Conservation (phyloP, 257 asterid genomes). For the Solanum stenotomum region DNA sequence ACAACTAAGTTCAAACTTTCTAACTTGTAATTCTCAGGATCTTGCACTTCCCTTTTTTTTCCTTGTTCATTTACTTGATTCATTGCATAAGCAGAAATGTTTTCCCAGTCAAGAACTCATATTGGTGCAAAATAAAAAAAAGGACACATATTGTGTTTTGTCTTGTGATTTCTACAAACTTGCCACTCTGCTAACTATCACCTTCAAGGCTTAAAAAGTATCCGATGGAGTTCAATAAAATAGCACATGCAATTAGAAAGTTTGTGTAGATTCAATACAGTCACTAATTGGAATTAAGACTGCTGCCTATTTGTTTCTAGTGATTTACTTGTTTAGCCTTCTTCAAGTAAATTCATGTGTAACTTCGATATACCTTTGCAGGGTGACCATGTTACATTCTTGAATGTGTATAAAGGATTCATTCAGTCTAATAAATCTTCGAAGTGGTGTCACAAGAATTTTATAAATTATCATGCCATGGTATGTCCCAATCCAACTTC, state of each 20-base stretch:
- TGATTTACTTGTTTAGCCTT: neutral
- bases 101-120: neutral
- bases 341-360: neutral
- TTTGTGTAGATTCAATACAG: neutral
- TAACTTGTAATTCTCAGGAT: neutral
- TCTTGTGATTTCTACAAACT: neutral
- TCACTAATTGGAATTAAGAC: neutral
- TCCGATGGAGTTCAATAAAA: neutral
- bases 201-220: neutral
- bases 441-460: constrained; percentile 94
- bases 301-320: neutral
- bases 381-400: constrained; percentile 94
- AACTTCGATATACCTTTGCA: constrained; percentile 20
- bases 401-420: constrained; percentile 88
- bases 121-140: neutral
- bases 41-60: neutral
- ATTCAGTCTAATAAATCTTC: constrained; percentile 72
- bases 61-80: neutral
- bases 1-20: neutral
- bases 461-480: constrained; percentile 88
- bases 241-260: neutral
- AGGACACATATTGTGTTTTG: neutral
- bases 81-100: neutral
- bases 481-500: constrained; percentile 24
- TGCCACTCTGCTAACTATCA: neutral